A percentile compares a stretch with the other conserved stretches of the same genome.
phyloP scores from a whole-genome alignment of 345 rosid genomes.

The Orychophragmus violaceus region DNA sequence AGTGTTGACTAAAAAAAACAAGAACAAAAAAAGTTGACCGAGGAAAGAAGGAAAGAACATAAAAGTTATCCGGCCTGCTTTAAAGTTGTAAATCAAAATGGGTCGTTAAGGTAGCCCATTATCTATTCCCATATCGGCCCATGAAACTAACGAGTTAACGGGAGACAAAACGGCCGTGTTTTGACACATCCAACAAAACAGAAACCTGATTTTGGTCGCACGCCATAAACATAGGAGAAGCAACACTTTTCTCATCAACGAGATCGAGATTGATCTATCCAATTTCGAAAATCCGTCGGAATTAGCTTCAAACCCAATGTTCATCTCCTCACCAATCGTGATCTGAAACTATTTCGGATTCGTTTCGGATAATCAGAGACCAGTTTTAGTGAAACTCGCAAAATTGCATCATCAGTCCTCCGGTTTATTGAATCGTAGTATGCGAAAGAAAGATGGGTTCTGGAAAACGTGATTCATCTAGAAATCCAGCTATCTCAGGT shows the following conservation, averaged over 20 bases:
- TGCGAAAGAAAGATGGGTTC: constrained; percentile 19
- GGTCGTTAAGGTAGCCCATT: neutral
- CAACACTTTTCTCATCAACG: neutral
- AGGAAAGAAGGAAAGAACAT: neutral
- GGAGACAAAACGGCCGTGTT: no score
- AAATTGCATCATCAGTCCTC: neutral
- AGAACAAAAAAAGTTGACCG: neutral
- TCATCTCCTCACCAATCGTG: neutral
- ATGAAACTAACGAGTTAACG: no score
- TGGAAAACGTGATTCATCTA: neutral
- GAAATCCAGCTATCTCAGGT: constrained; percentile 28
- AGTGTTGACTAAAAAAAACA: neutral
- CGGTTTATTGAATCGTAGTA: neutral
- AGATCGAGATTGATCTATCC: constrained; percentile 22
- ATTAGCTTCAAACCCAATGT: neutral
- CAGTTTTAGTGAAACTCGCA: neutral
- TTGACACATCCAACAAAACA: constrained; percentile 4
- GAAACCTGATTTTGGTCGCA: constrained; percentile 24
- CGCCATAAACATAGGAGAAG: constrained; percentile 18
- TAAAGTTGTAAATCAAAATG: neutral
- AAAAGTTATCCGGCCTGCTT: neutral
- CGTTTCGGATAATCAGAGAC: neutral
- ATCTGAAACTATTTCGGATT: neutral
- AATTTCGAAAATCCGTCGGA: neutral
- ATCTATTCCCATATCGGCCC: neutral